phyloP scores from a whole-genome alignment of 495 filamentous ascomycete genomes.

The Talaromyces liani region DNA sequence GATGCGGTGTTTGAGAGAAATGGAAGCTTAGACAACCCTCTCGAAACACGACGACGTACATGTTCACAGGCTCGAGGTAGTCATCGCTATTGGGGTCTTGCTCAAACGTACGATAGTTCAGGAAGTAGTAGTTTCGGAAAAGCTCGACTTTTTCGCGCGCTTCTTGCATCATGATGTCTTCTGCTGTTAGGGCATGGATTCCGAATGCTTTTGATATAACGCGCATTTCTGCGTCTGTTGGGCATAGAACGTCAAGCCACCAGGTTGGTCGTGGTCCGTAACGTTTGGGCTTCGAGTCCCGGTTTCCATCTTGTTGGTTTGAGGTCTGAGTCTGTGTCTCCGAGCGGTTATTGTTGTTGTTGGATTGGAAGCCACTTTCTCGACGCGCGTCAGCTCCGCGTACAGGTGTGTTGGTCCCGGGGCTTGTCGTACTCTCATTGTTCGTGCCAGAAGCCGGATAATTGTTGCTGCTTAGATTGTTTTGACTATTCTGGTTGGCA shows the following conservation, averaged over 20 bases:
- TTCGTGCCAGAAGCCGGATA: background rate
- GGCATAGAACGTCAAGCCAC: conserved; percentile 89
- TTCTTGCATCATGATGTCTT: conserved; percentile 97
- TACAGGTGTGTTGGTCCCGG: background rate
- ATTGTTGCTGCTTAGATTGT: background rate
- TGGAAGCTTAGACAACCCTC: conserved; percentile 95
- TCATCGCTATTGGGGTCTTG: conserved; percentile 82
- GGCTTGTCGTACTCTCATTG: background rate
- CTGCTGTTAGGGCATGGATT: conserved; percentile 88
- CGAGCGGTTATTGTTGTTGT: background rate
- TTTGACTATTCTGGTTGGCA: conserved; percentile 18
- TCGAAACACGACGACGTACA: conserved; percentile 95
- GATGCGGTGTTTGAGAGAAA: conserved; percentile 86
- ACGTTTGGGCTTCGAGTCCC: conserved; percentile 45
- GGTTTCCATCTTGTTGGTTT: conserved; percentile 9
- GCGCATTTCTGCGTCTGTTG: conserved; percentile 89
- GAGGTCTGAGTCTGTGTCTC: background rate
- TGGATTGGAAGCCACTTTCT: background rate
- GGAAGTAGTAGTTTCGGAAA: conserved; percentile 94
- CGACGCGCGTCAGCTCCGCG: background rate
- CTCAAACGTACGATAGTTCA: conserved; percentile 96
- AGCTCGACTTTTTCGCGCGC: conserved; percentile 96
- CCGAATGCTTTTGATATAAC: conserved; percentile 86
- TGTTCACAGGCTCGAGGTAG: conserved; percentile 91
- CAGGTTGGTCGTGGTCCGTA: conserved; percentile 89